These are phyloP conservation scores for Penicillium sp. DNA, from an alignment of 2,329 filamentous ascomycete species.

Conservation along the genomic window DNA sequence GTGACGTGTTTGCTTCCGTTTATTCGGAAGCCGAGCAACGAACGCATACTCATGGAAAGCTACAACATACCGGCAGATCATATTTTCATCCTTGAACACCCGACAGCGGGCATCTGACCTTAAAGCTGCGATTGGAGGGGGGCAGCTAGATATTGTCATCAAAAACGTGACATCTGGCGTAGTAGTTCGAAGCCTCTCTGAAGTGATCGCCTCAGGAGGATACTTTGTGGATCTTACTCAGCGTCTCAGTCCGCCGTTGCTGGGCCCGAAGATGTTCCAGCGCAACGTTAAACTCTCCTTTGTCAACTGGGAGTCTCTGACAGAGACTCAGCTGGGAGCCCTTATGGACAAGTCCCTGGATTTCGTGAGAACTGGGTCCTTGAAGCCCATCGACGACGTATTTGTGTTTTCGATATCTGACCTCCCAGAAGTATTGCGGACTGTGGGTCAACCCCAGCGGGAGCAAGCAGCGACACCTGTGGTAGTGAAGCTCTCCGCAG, in stretches of 20 bases:
- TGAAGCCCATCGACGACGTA: background rate
- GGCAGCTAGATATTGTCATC: background rate
- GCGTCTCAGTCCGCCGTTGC: background rate
- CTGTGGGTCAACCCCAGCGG: background rate
- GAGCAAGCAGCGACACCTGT: background rate
- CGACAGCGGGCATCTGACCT: background rate
- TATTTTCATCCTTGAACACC: background rate
- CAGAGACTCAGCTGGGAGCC: background rate
- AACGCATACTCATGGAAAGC: background rate
- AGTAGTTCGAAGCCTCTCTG: background rate
- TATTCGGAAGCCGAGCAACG: background rate
- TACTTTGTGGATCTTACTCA: background rate
- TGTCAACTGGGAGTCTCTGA: background rate
- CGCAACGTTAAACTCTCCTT: background rate
- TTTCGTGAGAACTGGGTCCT: background rate
- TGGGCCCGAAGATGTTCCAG: background rate
- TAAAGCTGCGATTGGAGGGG: background rate
- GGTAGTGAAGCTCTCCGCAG: background rate
- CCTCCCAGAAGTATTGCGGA: background rate
- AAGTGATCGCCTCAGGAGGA: background rate
- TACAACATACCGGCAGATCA: background rate
- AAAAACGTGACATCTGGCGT: background rate
- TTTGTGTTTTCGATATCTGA: background rate
- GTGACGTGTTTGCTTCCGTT: background rate
- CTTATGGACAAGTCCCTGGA: background rate